Percentiles rank a stretch among this genome's conserved stretches.
phyloP scores from a whole-genome alignment of 306 rosid species.

The Cucurbita moschata region DNA sequence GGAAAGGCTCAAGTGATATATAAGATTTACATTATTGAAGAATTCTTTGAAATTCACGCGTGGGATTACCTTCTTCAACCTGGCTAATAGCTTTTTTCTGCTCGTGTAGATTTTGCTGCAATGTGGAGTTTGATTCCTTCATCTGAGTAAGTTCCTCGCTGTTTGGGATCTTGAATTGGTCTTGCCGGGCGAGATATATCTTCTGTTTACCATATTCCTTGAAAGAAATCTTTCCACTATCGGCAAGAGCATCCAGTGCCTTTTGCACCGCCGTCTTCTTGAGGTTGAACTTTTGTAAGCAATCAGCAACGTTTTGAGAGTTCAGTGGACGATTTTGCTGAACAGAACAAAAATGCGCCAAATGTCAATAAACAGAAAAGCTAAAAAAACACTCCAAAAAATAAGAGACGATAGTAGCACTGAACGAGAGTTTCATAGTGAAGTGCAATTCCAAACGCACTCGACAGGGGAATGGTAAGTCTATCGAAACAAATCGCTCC shows the following conservation, averaged over 20 bases:
- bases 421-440: background rate
- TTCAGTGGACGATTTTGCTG: conserved; percentile 92
- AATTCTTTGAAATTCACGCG: background rate
- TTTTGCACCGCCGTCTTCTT: conserved; percentile 75
- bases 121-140: conserved; percentile 58
- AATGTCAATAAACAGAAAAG: background rate
- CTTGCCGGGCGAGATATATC: conserved; percentile 79
- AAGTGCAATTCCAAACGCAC: background rate
- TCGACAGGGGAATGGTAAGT: background rate
- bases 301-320: conserved; percentile 72
- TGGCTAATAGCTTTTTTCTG: conserved; percentile 35
- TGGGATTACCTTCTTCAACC: conserved; percentile 61
- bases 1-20: background rate
- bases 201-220: conserved; percentile 98
- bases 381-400: background rate
- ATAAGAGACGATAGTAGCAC: background rate
- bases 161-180: conserved; percentile 59
- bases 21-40: background rate
- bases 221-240: conserved; percentile 52
- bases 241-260: conserved; percentile 67
- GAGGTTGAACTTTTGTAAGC: conserved; percentile 75
- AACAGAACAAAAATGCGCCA: background rate
- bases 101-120: conserved; percentile 42
- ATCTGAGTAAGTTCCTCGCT: conserved; percentile 66
- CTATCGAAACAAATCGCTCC: background rate